Evolutionary conservation across 73 alveolate genomes (phyloP).

Genomic region (Stentor coeruleus): DNA sequence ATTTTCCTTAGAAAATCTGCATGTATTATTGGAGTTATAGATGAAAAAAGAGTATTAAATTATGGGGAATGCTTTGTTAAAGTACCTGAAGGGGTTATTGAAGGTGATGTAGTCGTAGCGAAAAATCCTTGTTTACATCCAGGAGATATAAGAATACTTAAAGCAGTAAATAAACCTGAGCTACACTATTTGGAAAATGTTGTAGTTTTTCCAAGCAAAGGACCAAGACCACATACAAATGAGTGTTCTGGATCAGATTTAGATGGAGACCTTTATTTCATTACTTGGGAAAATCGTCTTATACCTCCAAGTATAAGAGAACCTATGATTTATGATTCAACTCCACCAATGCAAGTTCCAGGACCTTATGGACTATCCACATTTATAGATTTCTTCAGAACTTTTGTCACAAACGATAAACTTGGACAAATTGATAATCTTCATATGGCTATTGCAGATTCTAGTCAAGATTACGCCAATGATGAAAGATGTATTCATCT

Average conservation of each 20-base stretch:
- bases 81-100: constrained; percentile 40
- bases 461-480: constrained; percentile 49
- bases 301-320: constrained; percentile 34
- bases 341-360: constrained; percentile 31
- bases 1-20: constrained; percentile 42
- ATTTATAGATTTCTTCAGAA: constrained; percentile 62
- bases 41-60: constrained; percentile 75
- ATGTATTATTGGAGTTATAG: constrained; percentile 85
- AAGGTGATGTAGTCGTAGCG: constrained; percentile 90
- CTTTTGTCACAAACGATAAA: constrained; percentile 66
- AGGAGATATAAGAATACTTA: constrained; percentile 89
- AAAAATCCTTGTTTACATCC: constrained; percentile 97
- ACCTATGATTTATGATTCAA: constrained; percentile 59
- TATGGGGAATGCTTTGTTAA: constrained; percentile 84
- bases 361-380: constrained; percentile 49
- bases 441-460: constrained; percentile 81
- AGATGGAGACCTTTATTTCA: constrained; percentile 72
- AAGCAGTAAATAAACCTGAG: constrained; percentile 65
- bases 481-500: constrained; percentile 64
- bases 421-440: constrained; percentile 78
- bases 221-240: constrained; percentile 76
- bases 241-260: constrained; percentile 89
- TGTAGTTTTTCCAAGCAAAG: constrained; percentile 81
- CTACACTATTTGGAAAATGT: constrained; percentile 73
- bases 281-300: constrained; percentile 66